Percentiles rank a stretch among this genome's conserved stretches.
These are phyloP conservation scores for Serendipita sp. DNA, from an alignment of 768 basidiomycete species.

Conservation along the genomic window DNA sequence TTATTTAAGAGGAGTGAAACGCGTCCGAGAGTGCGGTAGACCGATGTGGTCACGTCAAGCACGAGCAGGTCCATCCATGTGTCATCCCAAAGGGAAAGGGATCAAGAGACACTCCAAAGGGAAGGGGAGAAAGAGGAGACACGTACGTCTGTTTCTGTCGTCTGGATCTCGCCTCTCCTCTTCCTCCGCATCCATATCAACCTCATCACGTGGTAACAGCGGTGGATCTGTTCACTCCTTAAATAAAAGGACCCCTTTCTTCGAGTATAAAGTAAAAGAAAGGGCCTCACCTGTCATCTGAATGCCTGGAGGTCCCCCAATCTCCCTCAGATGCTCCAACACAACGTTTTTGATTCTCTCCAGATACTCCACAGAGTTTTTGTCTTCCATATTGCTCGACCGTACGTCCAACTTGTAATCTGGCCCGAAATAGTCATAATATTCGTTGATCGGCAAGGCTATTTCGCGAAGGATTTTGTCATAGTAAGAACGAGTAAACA, in stretches of 20 bases:
- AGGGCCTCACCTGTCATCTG: constrained; percentile 62
- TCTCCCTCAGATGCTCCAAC: constrained; percentile 75
- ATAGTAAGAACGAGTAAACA: too few relatives aligned
- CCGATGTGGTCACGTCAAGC: background rate
- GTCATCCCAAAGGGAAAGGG: too few relatives aligned
- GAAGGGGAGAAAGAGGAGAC: background rate
- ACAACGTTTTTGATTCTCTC: constrained; percentile 86
- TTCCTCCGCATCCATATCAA: constrained; percentile 68
- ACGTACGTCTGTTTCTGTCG: constrained; percentile 48
- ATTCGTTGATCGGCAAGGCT: constrained; percentile 98
- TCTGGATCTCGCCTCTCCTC: constrained; percentile 58
- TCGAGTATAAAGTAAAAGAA: background rate
- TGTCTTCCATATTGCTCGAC: constrained; percentile 84
- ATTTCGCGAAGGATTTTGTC: too few relatives aligned
- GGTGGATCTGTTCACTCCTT: constrained; percentile 52
- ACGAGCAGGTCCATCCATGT: background rate
- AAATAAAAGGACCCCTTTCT: background rate
- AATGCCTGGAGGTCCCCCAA: constrained; percentile 79
- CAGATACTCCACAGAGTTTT: constrained; percentile 85
- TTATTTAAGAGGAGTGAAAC: too few relatives aligned
- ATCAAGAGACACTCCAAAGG: background rate
- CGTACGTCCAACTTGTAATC: constrained; percentile 93
- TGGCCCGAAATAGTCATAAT: constrained; percentile 98
- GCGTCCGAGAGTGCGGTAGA: too few relatives aligned
- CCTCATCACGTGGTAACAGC: constrained; percentile 67